phyloP scores from a whole-genome alignment of 768 basidiomycete genomes.

The Amanita pallidorosea region DNA sequence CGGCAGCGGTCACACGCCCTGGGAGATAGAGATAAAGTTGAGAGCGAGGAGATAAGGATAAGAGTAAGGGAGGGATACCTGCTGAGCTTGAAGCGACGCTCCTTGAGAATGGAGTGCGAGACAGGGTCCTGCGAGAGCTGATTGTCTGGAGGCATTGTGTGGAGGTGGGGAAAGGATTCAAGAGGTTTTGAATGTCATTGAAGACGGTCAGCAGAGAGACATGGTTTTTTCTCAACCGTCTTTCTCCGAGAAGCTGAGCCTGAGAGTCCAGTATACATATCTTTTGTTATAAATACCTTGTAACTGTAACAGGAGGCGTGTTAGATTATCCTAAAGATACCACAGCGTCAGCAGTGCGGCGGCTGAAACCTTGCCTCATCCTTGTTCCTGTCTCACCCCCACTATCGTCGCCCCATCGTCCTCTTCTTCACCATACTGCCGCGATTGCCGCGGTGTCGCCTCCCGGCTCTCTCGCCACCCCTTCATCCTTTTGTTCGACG shows the following conservation, averaged over 20 bases:
- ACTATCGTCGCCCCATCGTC: slow-evolving; percentile 20
- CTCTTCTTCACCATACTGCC: slow-evolving; percentile 10
- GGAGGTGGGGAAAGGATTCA: slow-evolving; percentile 5
- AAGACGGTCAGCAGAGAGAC: background rate
- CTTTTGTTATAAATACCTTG: background rate
- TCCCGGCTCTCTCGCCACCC: background rate
- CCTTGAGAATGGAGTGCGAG: slow-evolving; percentile 42
- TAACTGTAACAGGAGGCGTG: background rate
- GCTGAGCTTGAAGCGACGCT: slow-evolving; percentile 80
- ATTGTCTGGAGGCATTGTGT: slow-evolving; percentile 18
- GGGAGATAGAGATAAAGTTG: slow-evolving; percentile 9
- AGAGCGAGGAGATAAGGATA: background rate
- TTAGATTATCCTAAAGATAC: background rate
- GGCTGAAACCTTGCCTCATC: slow-evolving; percentile 3
- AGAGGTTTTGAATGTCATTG: background rate
- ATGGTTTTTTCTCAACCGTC: background rate
- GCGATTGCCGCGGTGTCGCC: background rate
- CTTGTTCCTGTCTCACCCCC: slow-evolving; percentile 13
- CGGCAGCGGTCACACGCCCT: slow-evolving; percentile 89
- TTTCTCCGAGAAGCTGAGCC: too few species aligned
- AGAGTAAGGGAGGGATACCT: slow-evolving; percentile 42
- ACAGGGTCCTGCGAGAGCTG: background rate
- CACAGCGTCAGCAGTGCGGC: background rate
- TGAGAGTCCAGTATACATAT: too few species aligned
- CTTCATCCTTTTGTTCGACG: background rate